phyloP scores from a whole-genome alignment of 2,329 filamentous ascomycete genomes.

The Polytolypa hystricis region DNA sequence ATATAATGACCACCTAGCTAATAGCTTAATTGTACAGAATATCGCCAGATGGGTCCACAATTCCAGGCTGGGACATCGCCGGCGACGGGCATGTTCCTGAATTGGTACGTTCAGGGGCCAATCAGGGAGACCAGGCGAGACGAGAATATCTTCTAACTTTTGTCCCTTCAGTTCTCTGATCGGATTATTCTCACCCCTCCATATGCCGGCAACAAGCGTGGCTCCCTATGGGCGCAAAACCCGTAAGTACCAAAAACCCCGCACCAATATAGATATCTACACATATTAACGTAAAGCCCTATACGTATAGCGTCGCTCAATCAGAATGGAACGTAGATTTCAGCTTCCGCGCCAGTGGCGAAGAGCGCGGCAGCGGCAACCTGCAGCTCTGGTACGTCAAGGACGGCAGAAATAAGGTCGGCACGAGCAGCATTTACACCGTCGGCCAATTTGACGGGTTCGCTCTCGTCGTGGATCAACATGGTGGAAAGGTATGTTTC shows the following conservation, averaged over 20 bases:
- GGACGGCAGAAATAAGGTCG: slow-evolving; percentile 54
- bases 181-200: slow-evolving; percentile 85
- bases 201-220: slow-evolving; percentile 72
- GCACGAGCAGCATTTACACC: slow-evolving; percentile 71
- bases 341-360: slow-evolving; percentile 76
- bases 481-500: slow-evolving; percentile 51
- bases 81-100: slow-evolving; percentile 47
- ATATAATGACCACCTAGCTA: too few relatives aligned
- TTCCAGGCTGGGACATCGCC: slow-evolving; percentile 46
- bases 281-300: slow-evolving; percentile 7
- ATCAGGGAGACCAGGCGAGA: too few relatives aligned
- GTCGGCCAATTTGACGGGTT: slow-evolving; percentile 81
- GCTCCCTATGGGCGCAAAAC: slow-evolving; percentile 67
- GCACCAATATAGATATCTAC: neutral
- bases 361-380: slow-evolving; percentile 76
- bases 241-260: slow-evolving; percentile 25
- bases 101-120: slow-evolving; percentile 27
- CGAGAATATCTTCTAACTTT: neutral
- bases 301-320: slow-evolving; percentile 38
- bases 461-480: slow-evolving; percentile 72
- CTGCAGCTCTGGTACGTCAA: slow-evolving; percentile 86
- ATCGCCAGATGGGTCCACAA: slow-evolving; percentile 40
- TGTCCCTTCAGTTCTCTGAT: slow-evolving; percentile 62
- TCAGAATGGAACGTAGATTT: slow-evolving; percentile 72
- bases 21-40: slow-evolving; percentile 49